A percentile compares a stretch with the other conserved stretches of the same genome.
These are phyloP conservation scores for Ensete glaucum DNA, from an alignment of 176 grass and related monocot species.

Conservation along the genomic window DNA sequence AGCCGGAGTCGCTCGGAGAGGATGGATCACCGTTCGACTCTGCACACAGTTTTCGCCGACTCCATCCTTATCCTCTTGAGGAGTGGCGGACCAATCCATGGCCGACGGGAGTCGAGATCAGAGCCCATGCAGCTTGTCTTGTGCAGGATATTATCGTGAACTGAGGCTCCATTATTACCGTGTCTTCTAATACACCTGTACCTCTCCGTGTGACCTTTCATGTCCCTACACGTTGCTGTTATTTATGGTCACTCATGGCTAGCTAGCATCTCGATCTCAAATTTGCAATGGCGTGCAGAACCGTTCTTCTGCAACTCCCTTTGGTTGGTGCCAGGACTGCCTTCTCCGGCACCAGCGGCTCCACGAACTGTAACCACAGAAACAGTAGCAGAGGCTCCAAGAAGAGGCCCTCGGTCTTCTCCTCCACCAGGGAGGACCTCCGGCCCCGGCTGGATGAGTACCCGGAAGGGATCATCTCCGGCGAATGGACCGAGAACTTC, in stretches of 20 bases:
- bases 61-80: background rate
- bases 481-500: constrained; percentile 76
- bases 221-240: background rate
- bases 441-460: constrained; percentile 74
- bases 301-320: background rate
- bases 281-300: constrained; percentile 2
- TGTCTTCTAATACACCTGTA: background rate
- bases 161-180: background rate
- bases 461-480: constrained; percentile 77
- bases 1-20: background rate
- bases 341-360: background rate
- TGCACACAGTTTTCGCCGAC: background rate
- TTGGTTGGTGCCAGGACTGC: background rate
- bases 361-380: background rate
- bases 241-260: background rate
- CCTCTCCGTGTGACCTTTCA: background rate
- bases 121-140: background rate
- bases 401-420: constrained; percentile 36
- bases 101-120: background rate
- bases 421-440: constrained; percentile 27
- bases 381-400: background rate
- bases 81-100: no score
- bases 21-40: background rate
- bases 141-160: background rate
- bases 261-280: background rate